A percentile compares a stretch with the other conserved stretches of the same genome.
phyloP scores from a whole-genome alignment of 345 rosid genomes.

The Salix koriyanagi region DNA sequence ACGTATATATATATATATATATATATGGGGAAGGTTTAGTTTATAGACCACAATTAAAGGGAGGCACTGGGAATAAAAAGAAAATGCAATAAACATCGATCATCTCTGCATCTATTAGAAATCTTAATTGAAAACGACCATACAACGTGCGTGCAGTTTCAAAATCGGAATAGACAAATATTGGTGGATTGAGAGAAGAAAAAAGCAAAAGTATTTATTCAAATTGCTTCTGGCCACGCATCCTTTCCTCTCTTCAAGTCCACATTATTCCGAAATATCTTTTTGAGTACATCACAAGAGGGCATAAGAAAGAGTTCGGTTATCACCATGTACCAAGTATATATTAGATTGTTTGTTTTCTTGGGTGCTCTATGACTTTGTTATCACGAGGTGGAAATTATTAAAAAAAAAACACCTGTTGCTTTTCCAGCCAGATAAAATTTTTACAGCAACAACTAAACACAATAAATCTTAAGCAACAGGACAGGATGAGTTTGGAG shows the following conservation, averaged over 20 bases:
- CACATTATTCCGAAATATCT: neutral
- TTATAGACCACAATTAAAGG: neutral
- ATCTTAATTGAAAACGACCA: neutral
- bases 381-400: neutral
- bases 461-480: neutral
- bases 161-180: no score
- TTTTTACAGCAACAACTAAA: neutral
- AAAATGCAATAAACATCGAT: no score
- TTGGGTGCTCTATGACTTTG: no score
- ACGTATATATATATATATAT: neutral
- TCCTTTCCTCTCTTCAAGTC: neutral
- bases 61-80: neutral
- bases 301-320: neutral
- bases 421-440: neutral
- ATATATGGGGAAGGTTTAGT: neutral
- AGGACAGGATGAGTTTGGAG: slow-evolving; percentile 11
- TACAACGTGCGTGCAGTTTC: neutral
- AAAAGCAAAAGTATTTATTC: neutral
- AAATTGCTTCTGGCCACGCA: neutral
- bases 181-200: no score
- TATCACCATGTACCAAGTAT: neutral
- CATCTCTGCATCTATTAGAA: no score
- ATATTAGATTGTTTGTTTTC: no score
- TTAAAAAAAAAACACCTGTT: neutral
- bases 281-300: neutral